Percentiles rank a stretch among this genome's conserved stretches.
phyloP scores from a whole-genome alignment of 2,329 filamentous ascomycete species.

The Diaporthe citriasiana region DNA sequence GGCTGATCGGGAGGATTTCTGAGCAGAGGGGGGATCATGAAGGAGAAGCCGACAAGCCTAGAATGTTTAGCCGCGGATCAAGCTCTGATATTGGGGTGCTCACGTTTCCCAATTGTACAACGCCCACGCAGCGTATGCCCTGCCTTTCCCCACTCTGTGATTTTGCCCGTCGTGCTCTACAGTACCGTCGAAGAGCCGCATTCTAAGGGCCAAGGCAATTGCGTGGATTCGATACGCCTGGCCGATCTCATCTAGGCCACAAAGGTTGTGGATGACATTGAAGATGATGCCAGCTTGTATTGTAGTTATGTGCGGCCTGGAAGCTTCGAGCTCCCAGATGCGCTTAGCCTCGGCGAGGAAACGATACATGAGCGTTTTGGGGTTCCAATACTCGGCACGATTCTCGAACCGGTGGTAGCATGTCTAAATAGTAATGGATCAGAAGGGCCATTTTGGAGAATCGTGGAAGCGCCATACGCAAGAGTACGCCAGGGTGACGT shows the following conservation, averaged over 20 bases:
- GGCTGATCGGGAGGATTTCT: not conserved
- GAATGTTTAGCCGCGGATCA: not conserved
- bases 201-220: not conserved
- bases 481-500: slow-evolving; percentile 12
- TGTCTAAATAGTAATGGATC: not conserved
- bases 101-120: slow-evolving; percentile 22
- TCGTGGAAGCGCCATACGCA: not conserved
- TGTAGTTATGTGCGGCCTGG: slow-evolving; percentile 6
- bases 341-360: slow-evolving; percentile 28
- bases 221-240: not conserved
- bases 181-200: not conserved
- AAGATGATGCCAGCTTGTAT: slow-evolving; percentile 24
- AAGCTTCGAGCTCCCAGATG: slow-evolving; percentile 4
- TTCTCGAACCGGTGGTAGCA: not conserved
- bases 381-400: slow-evolving; percentile 22
- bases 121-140: not conserved
- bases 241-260: slow-evolving; percentile 17
- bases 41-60: not conserved
- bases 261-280: slow-evolving; percentile 10
- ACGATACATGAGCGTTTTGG: slow-evolving; percentile 15
- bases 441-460: not conserved
- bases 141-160: not conserved
- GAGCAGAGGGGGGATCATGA: not conserved
- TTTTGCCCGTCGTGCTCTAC: not conserved
- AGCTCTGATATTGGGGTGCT: not conserved